These are phyloP conservation scores for Cryphonectria carpinicola DNA, from an alignment of 2,329 filamentous ascomycete species.

Conservation along the genomic window DNA sequence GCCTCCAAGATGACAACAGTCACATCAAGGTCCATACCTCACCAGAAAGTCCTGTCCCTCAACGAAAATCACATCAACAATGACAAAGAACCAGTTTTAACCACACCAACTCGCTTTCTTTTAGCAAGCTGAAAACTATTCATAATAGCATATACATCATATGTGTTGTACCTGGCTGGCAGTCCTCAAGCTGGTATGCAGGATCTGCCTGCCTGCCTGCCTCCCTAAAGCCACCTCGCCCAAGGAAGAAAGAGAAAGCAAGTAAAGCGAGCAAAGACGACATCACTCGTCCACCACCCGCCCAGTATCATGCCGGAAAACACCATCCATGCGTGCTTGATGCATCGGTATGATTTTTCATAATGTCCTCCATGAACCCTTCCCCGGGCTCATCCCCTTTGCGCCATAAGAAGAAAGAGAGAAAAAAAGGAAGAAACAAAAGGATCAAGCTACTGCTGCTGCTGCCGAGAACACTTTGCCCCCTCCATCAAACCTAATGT, in stretches of 20 bases:
- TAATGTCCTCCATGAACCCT: background rate
- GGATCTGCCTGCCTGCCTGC: background rate
- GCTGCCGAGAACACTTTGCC: background rate
- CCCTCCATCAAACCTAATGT: background rate
- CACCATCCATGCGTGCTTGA: conserved; percentile 26
- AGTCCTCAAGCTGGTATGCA: background rate
- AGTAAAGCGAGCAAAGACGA: conserved; percentile 11
- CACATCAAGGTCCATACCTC: background rate
- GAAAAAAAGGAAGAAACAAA: conserved; percentile 11
- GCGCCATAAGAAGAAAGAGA: background rate
- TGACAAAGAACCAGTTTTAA: background rate
- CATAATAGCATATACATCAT: conserved; percentile 1
- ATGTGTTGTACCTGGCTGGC: conserved; percentile 11
- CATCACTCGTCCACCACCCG: background rate
- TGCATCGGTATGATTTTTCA: conserved; percentile 1
- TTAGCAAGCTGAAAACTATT: background rate
- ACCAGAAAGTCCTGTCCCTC: background rate
- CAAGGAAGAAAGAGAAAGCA: conserved; percentile 1
- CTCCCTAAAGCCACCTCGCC: background rate
- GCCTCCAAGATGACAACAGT: background rate
- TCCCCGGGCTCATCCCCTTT: background rate
- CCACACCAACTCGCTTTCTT: background rate
- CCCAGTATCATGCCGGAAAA: conserved; percentile 8
- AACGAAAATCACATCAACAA: background rate
- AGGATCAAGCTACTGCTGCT: background rate